Conservation (phyloP, 345 rosid species). For the Ceriops tagal region DNA sequence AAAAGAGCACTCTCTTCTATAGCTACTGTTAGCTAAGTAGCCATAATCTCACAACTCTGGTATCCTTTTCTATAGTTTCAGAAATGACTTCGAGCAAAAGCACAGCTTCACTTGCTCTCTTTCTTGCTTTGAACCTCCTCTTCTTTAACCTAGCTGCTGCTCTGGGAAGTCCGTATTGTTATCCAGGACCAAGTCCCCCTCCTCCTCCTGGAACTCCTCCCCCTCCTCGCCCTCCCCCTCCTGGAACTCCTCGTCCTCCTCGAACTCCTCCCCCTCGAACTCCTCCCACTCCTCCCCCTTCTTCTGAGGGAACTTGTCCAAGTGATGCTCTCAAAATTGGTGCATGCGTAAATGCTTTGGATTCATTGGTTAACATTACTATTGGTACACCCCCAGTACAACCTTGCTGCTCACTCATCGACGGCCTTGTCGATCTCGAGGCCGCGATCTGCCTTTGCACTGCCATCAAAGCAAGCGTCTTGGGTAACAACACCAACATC, state of each 20-base stretch:
- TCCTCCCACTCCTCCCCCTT: too few species aligned
- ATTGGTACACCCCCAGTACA: slow-evolving; percentile 44
- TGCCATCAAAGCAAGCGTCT: slow-evolving; percentile 43
- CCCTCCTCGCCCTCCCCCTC: too few species aligned
- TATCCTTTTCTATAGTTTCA: neutral
- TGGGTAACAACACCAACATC: slow-evolving; percentile 48
- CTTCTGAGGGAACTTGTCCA: slow-evolving; percentile 34
- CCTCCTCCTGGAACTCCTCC: too few species aligned
- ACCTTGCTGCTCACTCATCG: slow-evolving; percentile 48
- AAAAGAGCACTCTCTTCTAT: slow-evolving; percentile 7
- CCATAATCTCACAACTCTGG: neutral
- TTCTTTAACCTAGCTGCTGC: slow-evolving; percentile 41
- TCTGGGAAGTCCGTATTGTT: slow-evolving; percentile 37
- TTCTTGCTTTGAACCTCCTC: slow-evolving; percentile 47
- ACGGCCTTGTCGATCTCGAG: slow-evolving; percentile 49
- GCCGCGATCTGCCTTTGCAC: slow-evolving; percentile 60
- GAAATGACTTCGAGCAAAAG: slow-evolving; percentile 43
- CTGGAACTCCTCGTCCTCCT: too few species aligned
- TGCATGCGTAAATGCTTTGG: slow-evolving; percentile 40
- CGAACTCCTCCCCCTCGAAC: too few species aligned
- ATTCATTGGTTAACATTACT: slow-evolving; percentile 44
- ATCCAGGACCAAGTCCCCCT: slow-evolving; percentile 35
- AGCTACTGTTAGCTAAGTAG: too few species aligned
- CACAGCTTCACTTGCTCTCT: slow-evolving; percentile 42
- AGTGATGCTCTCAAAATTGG: slow-evolving; percentile 50